phyloP scores from a whole-genome alignment of 2,329 filamentous ascomycete genomes.

The Monosporascus ibericus region DNA sequence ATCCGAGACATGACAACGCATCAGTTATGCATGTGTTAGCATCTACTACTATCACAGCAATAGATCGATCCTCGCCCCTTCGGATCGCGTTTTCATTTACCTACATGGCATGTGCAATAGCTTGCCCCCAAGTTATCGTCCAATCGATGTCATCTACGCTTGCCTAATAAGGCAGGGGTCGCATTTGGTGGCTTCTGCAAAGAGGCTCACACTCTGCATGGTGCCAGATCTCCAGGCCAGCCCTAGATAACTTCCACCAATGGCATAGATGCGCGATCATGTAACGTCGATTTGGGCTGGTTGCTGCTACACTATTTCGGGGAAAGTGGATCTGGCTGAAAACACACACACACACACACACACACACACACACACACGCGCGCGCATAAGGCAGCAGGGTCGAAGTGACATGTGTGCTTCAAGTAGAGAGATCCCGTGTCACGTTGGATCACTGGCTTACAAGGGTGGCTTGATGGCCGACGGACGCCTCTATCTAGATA shows the following conservation, averaged over 20 bases:
- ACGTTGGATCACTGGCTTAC: background rate
- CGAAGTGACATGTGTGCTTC: background rate
- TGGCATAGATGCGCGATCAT: background rate
- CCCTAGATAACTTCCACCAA: too few species aligned
- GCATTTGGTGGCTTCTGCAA: background rate
- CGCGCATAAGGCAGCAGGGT: background rate
- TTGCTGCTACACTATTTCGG: background rate
- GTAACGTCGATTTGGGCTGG: background rate
- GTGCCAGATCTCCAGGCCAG: too few species aligned
- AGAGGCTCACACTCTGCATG: background rate
- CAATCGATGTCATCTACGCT: background rate
- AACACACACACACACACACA: background rate
- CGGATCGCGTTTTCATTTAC: background rate
- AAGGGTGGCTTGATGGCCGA: background rate
- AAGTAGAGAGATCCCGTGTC: background rate
- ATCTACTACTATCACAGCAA: background rate
- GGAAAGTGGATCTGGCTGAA: background rate
- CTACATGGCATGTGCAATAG: background rate
- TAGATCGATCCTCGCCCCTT: background rate
- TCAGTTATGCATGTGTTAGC: background rate
- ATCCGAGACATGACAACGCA: constrained; percentile 7
- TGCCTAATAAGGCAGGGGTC: background rate
- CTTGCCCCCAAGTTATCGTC: too few species aligned
- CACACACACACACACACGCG: background rate
- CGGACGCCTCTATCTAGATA: background rate